phyloP scores from a whole-genome alignment of 1,139 yeast genomes.

The Debaryomyces sp. region DNA sequence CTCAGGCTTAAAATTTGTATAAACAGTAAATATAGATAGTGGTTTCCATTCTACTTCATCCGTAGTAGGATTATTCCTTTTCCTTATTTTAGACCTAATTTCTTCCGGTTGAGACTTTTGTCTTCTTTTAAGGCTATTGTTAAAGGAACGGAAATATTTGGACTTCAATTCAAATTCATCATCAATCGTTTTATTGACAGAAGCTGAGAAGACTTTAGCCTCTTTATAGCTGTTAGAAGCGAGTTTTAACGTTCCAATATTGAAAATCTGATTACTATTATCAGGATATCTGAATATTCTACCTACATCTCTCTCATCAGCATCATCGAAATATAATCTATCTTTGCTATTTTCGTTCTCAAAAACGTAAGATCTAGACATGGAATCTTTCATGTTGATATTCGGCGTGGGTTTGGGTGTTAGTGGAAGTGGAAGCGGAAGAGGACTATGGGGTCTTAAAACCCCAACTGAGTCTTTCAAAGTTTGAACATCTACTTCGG shows the following conservation, averaged over 20 bases:
- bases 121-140: constrained; percentile 12
- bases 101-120: not conserved
- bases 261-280: not conserved
- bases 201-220: constrained; percentile 17
- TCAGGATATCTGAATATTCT: constrained; percentile 11
- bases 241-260: constrained; percentile 9
- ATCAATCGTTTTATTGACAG: constrained; percentile 21
- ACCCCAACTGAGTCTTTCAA: not conserved
- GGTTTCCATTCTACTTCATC: constrained; percentile 37
- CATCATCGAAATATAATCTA: not conserved
- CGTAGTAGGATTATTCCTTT: constrained; percentile 22
- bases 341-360: not conserved
- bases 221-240: constrained; percentile 6
- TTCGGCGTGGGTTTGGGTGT: not conserved
- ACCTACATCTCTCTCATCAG: constrained; percentile 6
- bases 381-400: not conserved
- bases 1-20: constrained; percentile 32
- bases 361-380: not conserved
- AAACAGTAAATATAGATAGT: constrained; percentile 38
- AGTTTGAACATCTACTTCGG: not conserved
- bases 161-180: constrained; percentile 18
- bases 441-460: constrained; percentile 1
- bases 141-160: not conserved
- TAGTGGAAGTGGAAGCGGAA: not conserved
- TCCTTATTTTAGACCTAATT: constrained; percentile 9